Conservation (phyloP, 495 filamentous ascomycete genomes). For the Talaromyces wortmannii region DNA sequence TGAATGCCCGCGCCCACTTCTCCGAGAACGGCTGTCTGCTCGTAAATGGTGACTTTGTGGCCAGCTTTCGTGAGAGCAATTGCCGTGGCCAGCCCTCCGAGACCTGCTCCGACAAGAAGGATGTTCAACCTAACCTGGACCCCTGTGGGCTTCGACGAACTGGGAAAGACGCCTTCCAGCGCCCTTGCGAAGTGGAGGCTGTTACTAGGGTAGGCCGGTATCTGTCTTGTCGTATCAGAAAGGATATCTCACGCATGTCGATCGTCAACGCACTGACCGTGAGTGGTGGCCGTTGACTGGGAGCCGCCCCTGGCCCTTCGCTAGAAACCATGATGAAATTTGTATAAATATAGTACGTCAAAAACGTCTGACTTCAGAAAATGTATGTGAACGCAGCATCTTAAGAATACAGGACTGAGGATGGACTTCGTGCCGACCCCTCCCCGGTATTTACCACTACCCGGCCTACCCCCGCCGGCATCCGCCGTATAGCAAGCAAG, state of each 20-base stretch:
- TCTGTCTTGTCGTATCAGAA: no score
- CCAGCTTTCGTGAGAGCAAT: constrained; percentile 36
- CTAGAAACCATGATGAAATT: no score
- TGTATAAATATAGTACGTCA: no score
- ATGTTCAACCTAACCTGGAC: constrained; percentile 18
- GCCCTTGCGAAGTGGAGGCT: background rate
- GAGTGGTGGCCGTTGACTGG: background rate
- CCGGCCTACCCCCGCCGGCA: no score
- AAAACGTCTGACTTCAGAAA: no score
- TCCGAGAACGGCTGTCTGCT: constrained; percentile 32
- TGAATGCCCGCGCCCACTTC: constrained; percentile 59
- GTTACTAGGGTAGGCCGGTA: background rate
- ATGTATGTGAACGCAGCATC: no score
- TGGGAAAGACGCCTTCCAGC: background rate
- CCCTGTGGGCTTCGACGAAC: background rate
- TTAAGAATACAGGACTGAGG: no score
- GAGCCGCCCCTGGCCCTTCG: no score
- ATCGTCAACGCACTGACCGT: background rate
- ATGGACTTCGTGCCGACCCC: no score
- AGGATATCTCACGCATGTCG: no score
- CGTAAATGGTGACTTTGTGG: constrained; percentile 40
- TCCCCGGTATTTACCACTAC: no score
- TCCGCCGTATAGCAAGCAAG: no score
- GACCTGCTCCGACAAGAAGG: constrained; percentile 40
- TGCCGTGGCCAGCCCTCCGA: constrained; percentile 44